Evolutionary conservation across 2,329 filamentous ascomycete species (phyloP).

Genomic region (Colletotrichum euphorbiae): DNA sequence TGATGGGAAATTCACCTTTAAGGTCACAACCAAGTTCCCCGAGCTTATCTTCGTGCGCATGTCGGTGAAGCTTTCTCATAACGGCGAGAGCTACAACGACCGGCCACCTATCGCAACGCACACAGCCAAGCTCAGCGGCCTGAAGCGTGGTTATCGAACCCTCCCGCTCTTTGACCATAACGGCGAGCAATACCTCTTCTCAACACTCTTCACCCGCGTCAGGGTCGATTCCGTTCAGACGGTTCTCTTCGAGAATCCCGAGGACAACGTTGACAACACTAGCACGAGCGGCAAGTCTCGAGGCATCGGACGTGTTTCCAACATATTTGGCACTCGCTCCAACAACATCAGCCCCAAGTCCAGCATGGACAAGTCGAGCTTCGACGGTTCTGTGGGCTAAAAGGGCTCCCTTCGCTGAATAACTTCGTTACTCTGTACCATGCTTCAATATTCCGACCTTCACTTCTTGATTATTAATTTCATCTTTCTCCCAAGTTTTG

Average conservation of each 20-base stretch:
- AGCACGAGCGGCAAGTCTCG: slow-evolving; percentile 65
- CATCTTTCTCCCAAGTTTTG: slow-evolving; percentile 32
- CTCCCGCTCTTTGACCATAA: slow-evolving; percentile 88
- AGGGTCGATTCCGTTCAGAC: slow-evolving; percentile 70
- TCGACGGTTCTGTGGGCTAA: slow-evolving; percentile 51
- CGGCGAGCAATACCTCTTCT: slow-evolving; percentile 94
- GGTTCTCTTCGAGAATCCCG: slow-evolving; percentile 64
- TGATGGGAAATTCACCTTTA: slow-evolving; percentile 81
- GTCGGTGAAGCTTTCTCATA: slow-evolving; percentile 87
- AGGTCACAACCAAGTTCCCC: slow-evolving; percentile 91
- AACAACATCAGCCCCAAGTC: slow-evolving; percentile 63
- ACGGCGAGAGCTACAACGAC: slow-evolving; percentile 77
- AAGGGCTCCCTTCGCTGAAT: neutral
- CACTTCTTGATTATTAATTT: slow-evolving; percentile 34
- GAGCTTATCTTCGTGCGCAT: slow-evolving; percentile 94
- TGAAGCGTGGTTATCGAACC: slow-evolving; percentile 93
- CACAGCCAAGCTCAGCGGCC: slow-evolving; percentile 89
- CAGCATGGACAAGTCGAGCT: slow-evolving; percentile 61
- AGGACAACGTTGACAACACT: slow-evolving; percentile 45
- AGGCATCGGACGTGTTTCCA: slow-evolving; percentile 60
- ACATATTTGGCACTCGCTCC: slow-evolving; percentile 65
- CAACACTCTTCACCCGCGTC: slow-evolving; percentile 92
- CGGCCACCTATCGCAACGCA: slow-evolving; percentile 82
- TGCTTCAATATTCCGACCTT: slow-evolving; percentile 22
- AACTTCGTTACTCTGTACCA: slow-evolving; percentile 18